A percentile compares a stretch with the other conserved stretches of the same genome.
These are phyloP conservation scores for Leptoxyphium fumago DNA, from an alignment of 2,329 filamentous ascomycete species.

Conservation along the genomic window DNA sequence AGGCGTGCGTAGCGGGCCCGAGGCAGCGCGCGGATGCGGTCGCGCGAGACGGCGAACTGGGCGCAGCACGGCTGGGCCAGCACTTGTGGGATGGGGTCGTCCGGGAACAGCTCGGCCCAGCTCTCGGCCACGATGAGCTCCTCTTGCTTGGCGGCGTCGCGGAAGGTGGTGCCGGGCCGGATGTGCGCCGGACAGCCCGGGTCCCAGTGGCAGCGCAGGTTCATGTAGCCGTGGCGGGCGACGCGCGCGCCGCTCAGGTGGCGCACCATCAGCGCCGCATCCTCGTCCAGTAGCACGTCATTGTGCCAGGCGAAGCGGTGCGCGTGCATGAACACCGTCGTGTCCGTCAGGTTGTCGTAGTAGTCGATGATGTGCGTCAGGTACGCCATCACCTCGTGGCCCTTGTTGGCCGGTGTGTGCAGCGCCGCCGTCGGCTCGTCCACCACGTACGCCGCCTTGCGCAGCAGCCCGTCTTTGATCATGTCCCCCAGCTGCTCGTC, in stretches of 20 bases:
- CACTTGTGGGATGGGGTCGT: constrained; percentile 32
- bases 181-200: constrained; percentile 43
- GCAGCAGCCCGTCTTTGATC: constrained; percentile 20
- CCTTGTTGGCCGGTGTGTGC: constrained; percentile 42
- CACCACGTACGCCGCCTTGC: constrained; percentile 36
- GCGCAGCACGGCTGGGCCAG: constrained; percentile 49
- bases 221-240: constrained; percentile 37
- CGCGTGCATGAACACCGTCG: constrained; percentile 47
- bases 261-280: constrained; percentile 31
- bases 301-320: constrained; percentile 46
- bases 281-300: constrained; percentile 32
- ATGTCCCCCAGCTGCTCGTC: constrained; percentile 33
- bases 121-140: constrained; percentile 28
- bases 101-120: constrained; percentile 34
- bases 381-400: constrained; percentile 49
- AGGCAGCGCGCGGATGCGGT: constrained; percentile 40
- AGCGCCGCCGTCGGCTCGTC: constrained; percentile 33
- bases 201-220: constrained; percentile 40
- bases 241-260: constrained; percentile 32
- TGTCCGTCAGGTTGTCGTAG: constrained; percentile 44
- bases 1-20: constrained; percentile 40
- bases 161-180: constrained; percentile 27
- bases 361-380: constrained; percentile 47
- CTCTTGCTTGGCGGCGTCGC: constrained; percentile 26
- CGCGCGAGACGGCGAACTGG: constrained; percentile 46